phyloP scores from a whole-genome alignment of 805 yeast genomes.

The Ogataea dorogensis region DNA sequence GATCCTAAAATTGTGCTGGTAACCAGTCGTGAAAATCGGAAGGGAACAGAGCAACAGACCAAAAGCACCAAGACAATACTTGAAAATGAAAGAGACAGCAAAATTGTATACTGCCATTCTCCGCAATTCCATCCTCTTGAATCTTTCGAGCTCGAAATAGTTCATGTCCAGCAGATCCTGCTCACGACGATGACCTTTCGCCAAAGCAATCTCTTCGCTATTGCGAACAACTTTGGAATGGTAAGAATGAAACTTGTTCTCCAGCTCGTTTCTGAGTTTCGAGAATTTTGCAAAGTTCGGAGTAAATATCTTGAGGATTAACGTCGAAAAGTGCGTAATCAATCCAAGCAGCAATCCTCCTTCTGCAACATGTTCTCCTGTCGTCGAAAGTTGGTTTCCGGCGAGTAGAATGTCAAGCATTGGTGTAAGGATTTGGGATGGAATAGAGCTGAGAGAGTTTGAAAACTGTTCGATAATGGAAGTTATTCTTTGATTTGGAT shows the following conservation, averaged over 20 bases:
- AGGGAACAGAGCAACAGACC: conserved; percentile 85
- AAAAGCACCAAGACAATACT: conserved; percentile 94
- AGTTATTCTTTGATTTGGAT: conserved; percentile 82
- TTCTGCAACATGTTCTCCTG: conserved; percentile 71
- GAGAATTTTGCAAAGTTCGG: conserved; percentile 89
- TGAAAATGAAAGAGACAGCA: conserved; percentile 83
- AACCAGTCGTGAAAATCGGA: conserved; percentile 62
- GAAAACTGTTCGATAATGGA: conserved; percentile 77
- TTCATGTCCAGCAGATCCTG: conserved; percentile 72
- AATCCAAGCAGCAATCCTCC: conserved; percentile 77
- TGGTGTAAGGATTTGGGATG: conserved; percentile 84
- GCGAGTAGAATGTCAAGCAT: conserved; percentile 74
- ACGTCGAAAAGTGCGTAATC: conserved; percentile 77
- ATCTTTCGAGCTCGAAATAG: conserved; percentile 77
- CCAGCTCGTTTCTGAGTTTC: conserved; percentile 71
- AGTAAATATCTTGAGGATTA: conserved; percentile 67
- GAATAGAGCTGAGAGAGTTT: conserved; percentile 65
- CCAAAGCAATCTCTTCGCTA: conserved; percentile 83
- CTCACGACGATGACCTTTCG: conserved; percentile 80
- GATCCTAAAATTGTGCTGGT: conserved; percentile 41
- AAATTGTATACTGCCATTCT: conserved; percentile 74
- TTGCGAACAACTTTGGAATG: conserved; percentile 80
- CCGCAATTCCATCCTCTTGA: conserved; percentile 71
- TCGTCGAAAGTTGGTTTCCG: conserved; percentile 68
- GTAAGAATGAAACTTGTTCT: conserved; percentile 77